Percentiles rank a stretch among this genome's conserved stretches.
Conservation (phyloP, 129 eudicot species). For the Chrysanthemum lavandulifolium region DNA sequence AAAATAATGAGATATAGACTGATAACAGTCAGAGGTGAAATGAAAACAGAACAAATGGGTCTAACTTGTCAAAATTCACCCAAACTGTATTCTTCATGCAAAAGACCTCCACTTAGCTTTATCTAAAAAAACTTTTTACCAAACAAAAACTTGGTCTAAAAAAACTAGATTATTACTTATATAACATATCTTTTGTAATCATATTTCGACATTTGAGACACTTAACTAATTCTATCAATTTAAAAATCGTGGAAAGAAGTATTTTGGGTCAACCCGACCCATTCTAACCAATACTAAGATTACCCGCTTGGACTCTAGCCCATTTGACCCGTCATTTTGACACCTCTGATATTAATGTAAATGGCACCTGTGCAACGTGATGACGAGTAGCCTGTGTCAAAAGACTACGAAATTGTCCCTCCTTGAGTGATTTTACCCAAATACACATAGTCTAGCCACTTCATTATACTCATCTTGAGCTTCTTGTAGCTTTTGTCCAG, state of each 20-base stretch:
- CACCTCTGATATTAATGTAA: conserved; percentile 8
- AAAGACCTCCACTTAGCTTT: background rate
- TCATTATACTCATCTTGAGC: conserved; percentile 81
- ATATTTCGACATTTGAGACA: background rate
- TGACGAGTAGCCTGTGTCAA: conserved; percentile 97
- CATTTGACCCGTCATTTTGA: background rate
- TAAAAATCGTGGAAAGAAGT: background rate
- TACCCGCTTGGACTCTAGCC: background rate
- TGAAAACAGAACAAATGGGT: background rate
- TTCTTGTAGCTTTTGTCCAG: conserved; percentile 61
- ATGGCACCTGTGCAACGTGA: conserved; percentile 85
- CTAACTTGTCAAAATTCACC: too few species aligned
- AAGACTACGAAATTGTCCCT: conserved; percentile 88
- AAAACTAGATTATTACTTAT: background rate
- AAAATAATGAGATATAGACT: conserved; percentile 5
- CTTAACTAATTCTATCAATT: background rate
- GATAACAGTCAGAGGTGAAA: background rate
- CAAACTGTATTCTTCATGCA: background rate
- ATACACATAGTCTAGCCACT: conserved; percentile 65
- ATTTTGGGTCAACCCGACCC: background rate
- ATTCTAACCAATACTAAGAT: background rate
- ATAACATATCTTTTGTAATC: background rate
- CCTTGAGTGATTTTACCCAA: conserved; percentile 83
- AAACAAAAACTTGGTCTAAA: too few species aligned
- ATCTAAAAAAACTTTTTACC: background rate